Evolutionary conservation across 2,329 filamentous ascomycete species (phyloP), one percentile per base, ranked within the genome.

Genomic region (Emericellopsis atlantica): DNA sequence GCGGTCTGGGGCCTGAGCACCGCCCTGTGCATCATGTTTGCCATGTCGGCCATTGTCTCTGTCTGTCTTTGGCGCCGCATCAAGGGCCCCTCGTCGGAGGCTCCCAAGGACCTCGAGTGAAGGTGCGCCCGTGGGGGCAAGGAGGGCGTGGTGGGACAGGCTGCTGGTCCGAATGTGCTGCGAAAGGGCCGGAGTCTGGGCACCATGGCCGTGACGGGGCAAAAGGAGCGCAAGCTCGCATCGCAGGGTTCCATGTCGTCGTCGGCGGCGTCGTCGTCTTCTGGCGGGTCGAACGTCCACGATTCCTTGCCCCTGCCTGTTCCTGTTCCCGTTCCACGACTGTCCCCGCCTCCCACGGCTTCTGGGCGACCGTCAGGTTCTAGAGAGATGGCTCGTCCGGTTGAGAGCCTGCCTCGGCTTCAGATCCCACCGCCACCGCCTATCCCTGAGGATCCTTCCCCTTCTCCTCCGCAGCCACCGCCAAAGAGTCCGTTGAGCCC

Each of bases 1-100:
- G 76, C 83, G 14, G 76, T 92, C 48, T 95, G 88, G 89, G 88
- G 87, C 1, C 62, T 95, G 45, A 76, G 78, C 57, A 89, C 95
- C 59, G 79, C 79, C 5, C 72, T 93, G 39, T 87, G 79, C 57
- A 73, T 84, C 35, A 63, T 86, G 31, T 85, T 84, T 52, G 70
- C 75, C 45, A 70, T 84, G 44, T 81, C 77, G 2, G 63, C 69
- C 36, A 59, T 81, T 39, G 68, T 74, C 36, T 72, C 69, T 24
- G 59, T 67, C 42, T 76, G 76, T 49, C 64, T 86, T 32, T 84
- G 79, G 75, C 70, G 74, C 46, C 70, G 74, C 50, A 64, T 70
- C 53, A 74, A 74, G 60, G 54, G 60, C 36, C 44, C 47, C 11
- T 9, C 9, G 14, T 14, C 18, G 46, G 46, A 18, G 49, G 51